phyloP scores from a whole-genome alignment of 805 yeast genomes.

The Lachancea waltii region DNA sequence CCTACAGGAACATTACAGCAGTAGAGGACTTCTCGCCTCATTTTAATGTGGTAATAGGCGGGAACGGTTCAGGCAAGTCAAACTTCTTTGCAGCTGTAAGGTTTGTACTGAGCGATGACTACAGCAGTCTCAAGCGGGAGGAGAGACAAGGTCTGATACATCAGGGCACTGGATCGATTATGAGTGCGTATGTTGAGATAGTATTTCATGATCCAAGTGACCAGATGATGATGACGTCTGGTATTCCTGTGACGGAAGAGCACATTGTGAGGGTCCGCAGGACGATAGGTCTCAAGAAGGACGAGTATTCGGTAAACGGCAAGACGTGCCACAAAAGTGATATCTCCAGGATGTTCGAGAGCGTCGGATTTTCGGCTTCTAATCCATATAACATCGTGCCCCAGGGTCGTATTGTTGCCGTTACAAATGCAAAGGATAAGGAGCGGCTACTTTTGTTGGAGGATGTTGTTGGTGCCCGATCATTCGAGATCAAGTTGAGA shows the following conservation, averaged over 20 bases:
- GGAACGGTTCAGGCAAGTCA: slow-evolving; percentile 96
- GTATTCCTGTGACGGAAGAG: slow-evolving; percentile 35
- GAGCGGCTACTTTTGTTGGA: slow-evolving; percentile 75
- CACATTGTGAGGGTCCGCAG: slow-evolving; percentile 72
- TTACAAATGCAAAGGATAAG: slow-evolving; percentile 82
- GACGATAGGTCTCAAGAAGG: slow-evolving; percentile 89
- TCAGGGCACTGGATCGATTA: slow-evolving; percentile 83
- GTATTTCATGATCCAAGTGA: slow-evolving; percentile 75
- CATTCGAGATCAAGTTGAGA: slow-evolving; percentile 73
- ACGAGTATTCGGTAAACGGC: slow-evolving; percentile 80
- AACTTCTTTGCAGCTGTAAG: slow-evolving; percentile 93
- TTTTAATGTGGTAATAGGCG: slow-evolving; percentile 81
- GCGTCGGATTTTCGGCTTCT: slow-evolving; percentile 85
- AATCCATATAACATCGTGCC: slow-evolving; percentile 97
- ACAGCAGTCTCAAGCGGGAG: slow-evolving; percentile 74
- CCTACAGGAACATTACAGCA: slow-evolving; percentile 77
- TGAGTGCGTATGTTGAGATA: slow-evolving; percentile 90
- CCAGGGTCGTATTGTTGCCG: slow-evolving; percentile 82
- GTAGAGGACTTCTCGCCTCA: slow-evolving; percentile 73
- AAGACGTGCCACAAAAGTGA: slow-evolving; percentile 75
- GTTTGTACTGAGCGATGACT: slow-evolving; percentile 86
- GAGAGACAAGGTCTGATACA: slow-evolving; percentile 84
- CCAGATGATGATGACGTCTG: slow-evolving; percentile 55
- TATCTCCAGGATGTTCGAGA: slow-evolving; percentile 72
- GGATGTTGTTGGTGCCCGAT: slow-evolving; percentile 92